phyloP scores from a whole-genome alignment of 2,329 filamentous ascomycete genomes.

The Diaporthe ilicicola region DNA sequence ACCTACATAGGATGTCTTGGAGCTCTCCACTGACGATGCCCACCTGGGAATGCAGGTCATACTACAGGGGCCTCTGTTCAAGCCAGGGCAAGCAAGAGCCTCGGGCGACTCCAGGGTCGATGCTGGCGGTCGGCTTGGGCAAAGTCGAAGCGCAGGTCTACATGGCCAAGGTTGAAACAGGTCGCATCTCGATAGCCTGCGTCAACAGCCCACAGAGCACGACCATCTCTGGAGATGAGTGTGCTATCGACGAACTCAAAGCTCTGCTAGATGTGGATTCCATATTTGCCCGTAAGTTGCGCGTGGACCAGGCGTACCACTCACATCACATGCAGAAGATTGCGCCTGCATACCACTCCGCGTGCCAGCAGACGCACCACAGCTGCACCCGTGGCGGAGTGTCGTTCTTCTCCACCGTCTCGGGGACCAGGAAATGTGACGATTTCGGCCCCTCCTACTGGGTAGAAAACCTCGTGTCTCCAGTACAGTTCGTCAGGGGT shows the following conservation, averaged over 20 bases:
- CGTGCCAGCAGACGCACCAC: not conserved
- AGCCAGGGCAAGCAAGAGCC: not conserved
- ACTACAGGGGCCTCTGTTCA: conserved; percentile 30
- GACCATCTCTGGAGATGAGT: conserved; percentile 44
- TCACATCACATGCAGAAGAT: conserved; percentile 44
- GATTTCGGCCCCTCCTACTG: conserved; percentile 37
- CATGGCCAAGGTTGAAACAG: not conserved
- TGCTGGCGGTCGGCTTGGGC: conserved; percentile 34
- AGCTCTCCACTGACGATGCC: not conserved
- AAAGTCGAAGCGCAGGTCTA: not conserved
- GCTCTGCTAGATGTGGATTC: conserved; percentile 36
- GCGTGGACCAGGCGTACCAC: conserved; percentile 48
- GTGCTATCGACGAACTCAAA: conserved; percentile 39
- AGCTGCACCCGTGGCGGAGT: not conserved
- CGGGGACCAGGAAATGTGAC: not conserved
- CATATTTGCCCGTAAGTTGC: conserved; percentile 41
- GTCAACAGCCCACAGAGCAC: conserved; percentile 40
- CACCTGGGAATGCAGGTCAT: conserved; percentile 18
- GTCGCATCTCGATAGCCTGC: conserved; percentile 20
- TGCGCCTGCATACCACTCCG: conserved; percentile 33
- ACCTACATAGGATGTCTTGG: too few species aligned
- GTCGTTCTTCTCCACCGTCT: conserved; percentile 14
- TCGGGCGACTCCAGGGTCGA: conserved; percentile 29
- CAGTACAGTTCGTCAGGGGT: conserved; percentile 39
- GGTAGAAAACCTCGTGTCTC: conserved; percentile 42